Conservation (phyloP, 139 green algal genomes). For the Mychonastes homosphaera region DNA sequence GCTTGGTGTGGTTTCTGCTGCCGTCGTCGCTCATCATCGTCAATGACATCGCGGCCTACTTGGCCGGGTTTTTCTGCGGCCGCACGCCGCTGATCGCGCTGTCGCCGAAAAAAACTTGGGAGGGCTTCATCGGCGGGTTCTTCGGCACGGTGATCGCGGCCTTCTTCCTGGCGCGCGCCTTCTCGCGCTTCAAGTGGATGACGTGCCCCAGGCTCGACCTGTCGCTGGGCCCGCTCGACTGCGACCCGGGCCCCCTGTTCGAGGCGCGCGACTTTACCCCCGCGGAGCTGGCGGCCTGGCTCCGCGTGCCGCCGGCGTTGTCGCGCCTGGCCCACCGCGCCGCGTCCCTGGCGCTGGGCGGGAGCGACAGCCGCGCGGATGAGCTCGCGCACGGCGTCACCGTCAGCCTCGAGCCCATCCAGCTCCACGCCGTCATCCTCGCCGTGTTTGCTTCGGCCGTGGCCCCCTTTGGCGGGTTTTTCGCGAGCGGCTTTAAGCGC, state of each 20-base stretch:
- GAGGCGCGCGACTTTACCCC: conserved; percentile 31
- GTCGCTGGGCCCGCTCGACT: conserved; percentile 33
- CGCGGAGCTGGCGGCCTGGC: conserved; percentile 16
- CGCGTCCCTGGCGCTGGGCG: conserved; percentile 11
- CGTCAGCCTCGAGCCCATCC: conserved; percentile 31
- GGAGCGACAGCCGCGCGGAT: background rate
- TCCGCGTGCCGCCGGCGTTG: conserved; percentile 22
- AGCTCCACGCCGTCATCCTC: conserved; percentile 65
- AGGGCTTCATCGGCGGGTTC: conserved; percentile 91
- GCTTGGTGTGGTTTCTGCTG: conserved; percentile 95
- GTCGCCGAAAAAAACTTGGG: conserved; percentile 98
- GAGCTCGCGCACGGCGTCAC: conserved; percentile 8
- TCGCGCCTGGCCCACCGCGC: conserved; percentile 4
- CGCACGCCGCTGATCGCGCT: conserved; percentile 94
- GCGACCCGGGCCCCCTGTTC: conserved; percentile 45
- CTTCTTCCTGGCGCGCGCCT: conserved; percentile 53
- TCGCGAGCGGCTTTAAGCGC: conserved; percentile 96
- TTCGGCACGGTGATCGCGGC: conserved; percentile 67
- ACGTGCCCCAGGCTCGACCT: conserved; percentile 70
- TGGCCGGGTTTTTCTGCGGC: conserved; percentile 86
- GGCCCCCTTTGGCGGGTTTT: conserved; percentile 96
- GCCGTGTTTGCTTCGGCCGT: conserved; percentile 88
- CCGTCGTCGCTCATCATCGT: conserved; percentile 85
- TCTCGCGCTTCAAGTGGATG: conserved; percentile 75
- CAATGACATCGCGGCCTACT: conserved; percentile 95